Evolutionary conservation across 1,139 yeast genomes (phyloP).

Genomic region (Trichomonascaceae sp.): DNA sequence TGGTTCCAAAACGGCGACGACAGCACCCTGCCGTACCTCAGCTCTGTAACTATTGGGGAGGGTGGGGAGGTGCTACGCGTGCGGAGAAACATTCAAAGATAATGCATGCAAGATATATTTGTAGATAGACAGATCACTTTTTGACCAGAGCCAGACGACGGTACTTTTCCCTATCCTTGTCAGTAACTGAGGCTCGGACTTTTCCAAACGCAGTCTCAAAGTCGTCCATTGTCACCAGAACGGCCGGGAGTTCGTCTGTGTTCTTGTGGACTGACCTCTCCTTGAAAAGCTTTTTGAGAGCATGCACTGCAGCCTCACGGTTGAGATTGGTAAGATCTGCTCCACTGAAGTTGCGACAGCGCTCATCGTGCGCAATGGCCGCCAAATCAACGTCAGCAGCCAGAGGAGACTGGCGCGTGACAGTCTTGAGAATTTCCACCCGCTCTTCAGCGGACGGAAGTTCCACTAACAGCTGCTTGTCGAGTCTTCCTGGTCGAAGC

Average conservation of each 20-base stretch:
- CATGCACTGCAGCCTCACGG: conserved; percentile 84
- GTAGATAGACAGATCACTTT: too few species aligned
- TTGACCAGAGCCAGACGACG: conserved; percentile 27
- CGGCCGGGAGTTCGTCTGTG: conserved; percentile 21
- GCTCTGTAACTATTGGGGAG: conserved; percentile 30
- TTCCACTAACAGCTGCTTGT: conserved; percentile 84
- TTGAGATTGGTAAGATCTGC: conserved; percentile 90
- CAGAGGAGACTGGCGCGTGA: conserved; percentile 66
- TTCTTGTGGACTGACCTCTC: conserved; percentile 22
- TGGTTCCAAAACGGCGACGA: conserved; percentile 13
- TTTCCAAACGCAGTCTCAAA: conserved; percentile 57
- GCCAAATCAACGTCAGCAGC: conserved; percentile 47
- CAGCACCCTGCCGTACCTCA: conserved; percentile 21
- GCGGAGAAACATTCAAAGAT: conserved; percentile 34
- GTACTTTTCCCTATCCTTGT: conserved; percentile 67
- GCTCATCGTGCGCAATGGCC: conserved; percentile 54
- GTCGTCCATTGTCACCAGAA: conserved; percentile 40
- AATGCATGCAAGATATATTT: background rate
- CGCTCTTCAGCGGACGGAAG: conserved; percentile 71
- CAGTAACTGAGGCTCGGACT: conserved; percentile 86
- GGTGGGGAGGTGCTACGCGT: conserved; percentile 53
- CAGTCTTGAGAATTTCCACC: conserved; percentile 65
- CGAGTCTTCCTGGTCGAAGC: conserved; percentile 94
- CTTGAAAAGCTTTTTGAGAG: conserved; percentile 44
- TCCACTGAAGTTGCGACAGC: conserved; percentile 85